Conservation (phyloP, 805 yeast genomes). For the Teunomyces atbi region DNA sequence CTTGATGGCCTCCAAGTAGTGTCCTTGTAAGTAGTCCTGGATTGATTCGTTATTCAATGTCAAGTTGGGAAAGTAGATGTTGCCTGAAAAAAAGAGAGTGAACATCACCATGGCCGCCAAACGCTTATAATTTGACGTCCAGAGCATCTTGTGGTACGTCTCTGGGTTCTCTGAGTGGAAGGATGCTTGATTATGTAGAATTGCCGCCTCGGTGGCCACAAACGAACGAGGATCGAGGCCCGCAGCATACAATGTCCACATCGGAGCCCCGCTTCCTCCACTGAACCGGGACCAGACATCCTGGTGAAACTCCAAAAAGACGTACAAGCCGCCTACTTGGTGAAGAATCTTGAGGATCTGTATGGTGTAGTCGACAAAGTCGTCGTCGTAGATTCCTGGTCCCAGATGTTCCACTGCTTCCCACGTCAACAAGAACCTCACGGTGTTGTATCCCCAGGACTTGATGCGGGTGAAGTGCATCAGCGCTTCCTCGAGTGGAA, state of each 20-base stretch:
- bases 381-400: constrained; percentile 79
- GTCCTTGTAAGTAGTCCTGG: constrained; percentile 71
- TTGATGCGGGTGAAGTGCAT: constrained; percentile 68
- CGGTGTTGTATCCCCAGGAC: constrained; percentile 76
- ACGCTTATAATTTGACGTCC: constrained; percentile 85
- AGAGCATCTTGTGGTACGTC: constrained; percentile 80
- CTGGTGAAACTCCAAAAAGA: constrained; percentile 86
- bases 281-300: constrained; percentile 89
- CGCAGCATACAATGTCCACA: constrained; percentile 89
- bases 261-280: constrained; percentile 93
- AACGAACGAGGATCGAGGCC: constrained; percentile 82
- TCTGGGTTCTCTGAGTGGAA: constrained; percentile 36
- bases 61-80: constrained; percentile 72
- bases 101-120: constrained; percentile 80
- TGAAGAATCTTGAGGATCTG: constrained; percentile 57
- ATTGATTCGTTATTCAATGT: constrained; percentile 69
- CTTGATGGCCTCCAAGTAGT: constrained; percentile 53
- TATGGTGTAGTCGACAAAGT: constrained; percentile 67
- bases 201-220: constrained; percentile 71
- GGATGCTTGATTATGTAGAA: constrained; percentile 58
- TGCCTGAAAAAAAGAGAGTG: constrained; percentile 81
- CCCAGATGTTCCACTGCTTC: constrained; percentile 89
- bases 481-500: constrained; percentile 70
- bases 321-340: constrained; percentile 69
- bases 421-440: constrained; percentile 82